Evolutionary conservation across 1,284 basidiomycete species (phyloP).

Genomic region (Meripilus lineatus): DNA sequence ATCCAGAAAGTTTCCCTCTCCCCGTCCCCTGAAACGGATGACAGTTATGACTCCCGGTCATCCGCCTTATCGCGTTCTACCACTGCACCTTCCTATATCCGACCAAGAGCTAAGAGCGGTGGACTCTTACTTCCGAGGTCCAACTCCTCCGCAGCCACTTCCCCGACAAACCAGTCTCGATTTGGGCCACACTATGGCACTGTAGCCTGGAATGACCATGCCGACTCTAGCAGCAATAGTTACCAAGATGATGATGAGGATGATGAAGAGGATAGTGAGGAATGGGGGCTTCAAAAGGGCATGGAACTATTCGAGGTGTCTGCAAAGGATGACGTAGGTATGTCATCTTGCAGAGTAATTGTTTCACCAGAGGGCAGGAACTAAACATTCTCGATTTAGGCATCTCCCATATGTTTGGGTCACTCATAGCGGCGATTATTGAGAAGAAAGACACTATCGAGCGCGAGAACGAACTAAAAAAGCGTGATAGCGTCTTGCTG

Average conservation of each 20-base stretch:
- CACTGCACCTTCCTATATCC: slow-evolving; percentile 25
- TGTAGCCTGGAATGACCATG: slow-evolving; percentile 46
- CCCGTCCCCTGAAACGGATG: slow-evolving; percentile 22
- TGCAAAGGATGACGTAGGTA: slow-evolving; percentile 78
- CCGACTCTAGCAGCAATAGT: slow-evolving; percentile 59
- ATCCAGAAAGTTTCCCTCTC: slow-evolving; percentile 17
- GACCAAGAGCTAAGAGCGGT: slow-evolving; percentile 28
- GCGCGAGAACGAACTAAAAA: slow-evolving; percentile 69
- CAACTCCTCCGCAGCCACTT: slow-evolving; percentile 21
- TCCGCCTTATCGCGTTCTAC: slow-evolving; percentile 28
- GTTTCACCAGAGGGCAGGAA: slow-evolving; percentile 5
- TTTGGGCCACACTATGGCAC: slow-evolving; percentile 50
- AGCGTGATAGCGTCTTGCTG: slow-evolving; percentile 76
- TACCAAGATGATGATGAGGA: slow-evolving; percentile 63
- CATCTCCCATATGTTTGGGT: slow-evolving; percentile 70
- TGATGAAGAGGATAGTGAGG: slow-evolving; percentile 47
- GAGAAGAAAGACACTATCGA: slow-evolving; percentile 73
- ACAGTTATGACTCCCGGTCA: slow-evolving; percentile 22
- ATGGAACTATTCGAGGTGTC: slow-evolving; percentile 86
- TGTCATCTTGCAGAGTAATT: slow-evolving; percentile 25
- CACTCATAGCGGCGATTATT: slow-evolving; percentile 74
- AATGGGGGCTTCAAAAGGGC: slow-evolving; percentile 74
- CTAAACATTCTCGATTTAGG: slow-evolving; percentile 38
- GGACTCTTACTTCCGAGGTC: slow-evolving; percentile 26
- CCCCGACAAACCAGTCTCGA: slow-evolving; percentile 36